Conservation (phyloP, 768 basidiomycete genomes). For the Cystobasidium tubakii region DNA sequence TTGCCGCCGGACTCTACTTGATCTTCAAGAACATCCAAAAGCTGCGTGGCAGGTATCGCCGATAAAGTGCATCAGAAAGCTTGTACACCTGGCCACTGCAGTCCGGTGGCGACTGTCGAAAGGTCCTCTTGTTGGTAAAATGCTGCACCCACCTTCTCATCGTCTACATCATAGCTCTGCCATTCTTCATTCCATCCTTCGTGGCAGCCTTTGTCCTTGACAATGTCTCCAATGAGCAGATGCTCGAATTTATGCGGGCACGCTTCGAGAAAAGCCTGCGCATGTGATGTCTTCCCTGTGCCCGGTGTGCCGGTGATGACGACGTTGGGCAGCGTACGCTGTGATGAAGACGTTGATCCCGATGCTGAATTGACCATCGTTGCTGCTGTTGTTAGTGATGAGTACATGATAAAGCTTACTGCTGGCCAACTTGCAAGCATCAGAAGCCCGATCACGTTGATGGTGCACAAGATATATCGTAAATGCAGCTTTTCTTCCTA, state of each 20-base stretch:
- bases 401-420: not conserved
- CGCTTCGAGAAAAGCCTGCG: constrained; percentile 65
- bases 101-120: not conserved
- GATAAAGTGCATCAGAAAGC: not conserved
- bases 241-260: constrained; percentile 61
- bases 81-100: not conserved
- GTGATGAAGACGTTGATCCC: constrained; percentile 17
- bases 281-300: constrained; percentile 82
- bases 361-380: not conserved
- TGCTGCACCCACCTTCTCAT: constrained; percentile 84
- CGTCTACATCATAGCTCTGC: constrained; percentile 88
- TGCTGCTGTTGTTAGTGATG: not conserved
- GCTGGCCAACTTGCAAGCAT: not conserved
- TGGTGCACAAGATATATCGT: not conserved
- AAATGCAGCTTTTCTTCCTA: not conserved
- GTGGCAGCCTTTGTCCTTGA: constrained; percentile 75
- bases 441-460: not conserved
- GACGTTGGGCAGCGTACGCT: constrained; percentile 57
- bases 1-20: constrained; percentile 60
- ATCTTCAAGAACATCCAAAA: constrained; percentile 80
- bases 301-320: constrained; percentile 86
- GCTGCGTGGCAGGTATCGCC: constrained; percentile 53
- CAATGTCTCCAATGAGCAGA: constrained; percentile 82
- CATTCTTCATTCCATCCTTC: constrained; percentile 87
- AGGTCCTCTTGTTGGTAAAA: not conserved